These are phyloP conservation scores for Ascochyta fabae DNA, from an alignment of 2,329 filamentous ascomycete genomes.

Conservation along the genomic window DNA sequence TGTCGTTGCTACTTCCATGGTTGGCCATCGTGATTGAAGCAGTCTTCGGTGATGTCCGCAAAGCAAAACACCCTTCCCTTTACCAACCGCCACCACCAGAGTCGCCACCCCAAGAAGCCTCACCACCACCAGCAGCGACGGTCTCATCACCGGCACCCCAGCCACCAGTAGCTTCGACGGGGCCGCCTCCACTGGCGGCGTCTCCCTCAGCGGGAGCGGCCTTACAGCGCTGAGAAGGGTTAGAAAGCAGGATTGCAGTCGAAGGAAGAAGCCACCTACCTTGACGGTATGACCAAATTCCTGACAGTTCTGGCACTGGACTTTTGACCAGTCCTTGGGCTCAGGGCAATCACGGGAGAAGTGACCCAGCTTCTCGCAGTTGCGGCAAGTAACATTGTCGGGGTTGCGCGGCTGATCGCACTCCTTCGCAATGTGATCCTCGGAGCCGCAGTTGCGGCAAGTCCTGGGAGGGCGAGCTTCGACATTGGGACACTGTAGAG, in stretches of 20 bases:
- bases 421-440: constrained; percentile 47
- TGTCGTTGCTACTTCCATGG: not conserved
- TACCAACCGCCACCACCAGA: constrained; percentile 15
- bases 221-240: constrained; percentile 42
- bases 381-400: constrained; percentile 58
- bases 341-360: constrained; percentile 63
- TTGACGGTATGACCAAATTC: constrained; percentile 47
- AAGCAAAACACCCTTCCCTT: not conserved
- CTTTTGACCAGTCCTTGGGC: constrained; percentile 59
- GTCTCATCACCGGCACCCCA: constrained; percentile 18
- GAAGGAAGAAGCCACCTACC: constrained; percentile 18
- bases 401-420: constrained; percentile 48
- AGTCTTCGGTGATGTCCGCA: too few species aligned
- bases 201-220: constrained; percentile 29
- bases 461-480: constrained; percentile 33
- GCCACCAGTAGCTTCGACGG: constrained; percentile 20
- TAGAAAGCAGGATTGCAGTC: not conserved
- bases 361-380: constrained; percentile 71
- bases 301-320: constrained; percentile 57
- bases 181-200: constrained; percentile 21
- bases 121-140: constrained; percentile 22
- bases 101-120: constrained; percentile 25
- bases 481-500: constrained; percentile 39
- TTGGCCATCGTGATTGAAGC: not conserved
- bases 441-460: constrained; percentile 48